Evolutionary conservation across 2,329 filamentous ascomycete species (phyloP).

Genomic region (Macrophomina phaseolina): DNA sequence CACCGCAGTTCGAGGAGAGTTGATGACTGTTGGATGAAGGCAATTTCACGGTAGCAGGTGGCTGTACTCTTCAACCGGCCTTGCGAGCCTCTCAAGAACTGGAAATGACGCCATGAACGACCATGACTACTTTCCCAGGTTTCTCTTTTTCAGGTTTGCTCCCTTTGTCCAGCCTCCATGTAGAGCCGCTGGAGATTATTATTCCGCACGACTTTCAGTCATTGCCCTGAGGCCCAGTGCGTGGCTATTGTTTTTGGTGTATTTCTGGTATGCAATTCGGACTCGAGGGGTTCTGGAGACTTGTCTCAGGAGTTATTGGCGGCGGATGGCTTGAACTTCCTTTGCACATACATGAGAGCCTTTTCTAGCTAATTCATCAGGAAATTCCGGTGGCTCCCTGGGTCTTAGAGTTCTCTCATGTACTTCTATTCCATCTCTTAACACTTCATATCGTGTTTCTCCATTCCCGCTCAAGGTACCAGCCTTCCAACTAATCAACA

Average conservation of each 20-base stretch:
- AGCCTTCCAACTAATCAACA: no score
- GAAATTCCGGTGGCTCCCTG: conserved; percentile 16
- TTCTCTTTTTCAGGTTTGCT: background rate
- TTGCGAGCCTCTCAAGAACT: background rate
- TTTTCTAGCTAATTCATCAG: conserved; percentile 24
- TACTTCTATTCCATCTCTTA: conserved; percentile 12
- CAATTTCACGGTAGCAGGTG: background rate
- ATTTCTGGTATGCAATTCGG: conserved; percentile 8
- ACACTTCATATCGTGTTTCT: background rate
- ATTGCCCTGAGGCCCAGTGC: background rate
- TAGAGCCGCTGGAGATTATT: background rate
- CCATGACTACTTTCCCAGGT: conserved; percentile 21
- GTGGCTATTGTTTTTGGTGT: conserved; percentile 14
- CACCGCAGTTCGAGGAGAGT: background rate
- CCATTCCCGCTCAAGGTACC: no score
- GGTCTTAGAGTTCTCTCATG: conserved; percentile 25
- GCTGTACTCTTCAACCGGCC: background rate
- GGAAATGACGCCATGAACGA: conserved; percentile 24
- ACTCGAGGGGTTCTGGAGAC: conserved; percentile 6
- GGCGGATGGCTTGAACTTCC: conserved; percentile 7
- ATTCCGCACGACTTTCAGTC: conserved; percentile 6
- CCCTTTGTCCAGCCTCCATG: background rate
- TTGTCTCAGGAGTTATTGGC: conserved; percentile 20
- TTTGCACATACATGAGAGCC: conserved; percentile 23
- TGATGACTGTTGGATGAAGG: background rate